These are phyloP conservation scores for Mucor irregularis DNA, from an alignment of 371 early-diverging fungal species.

Conservation along the genomic window DNA sequence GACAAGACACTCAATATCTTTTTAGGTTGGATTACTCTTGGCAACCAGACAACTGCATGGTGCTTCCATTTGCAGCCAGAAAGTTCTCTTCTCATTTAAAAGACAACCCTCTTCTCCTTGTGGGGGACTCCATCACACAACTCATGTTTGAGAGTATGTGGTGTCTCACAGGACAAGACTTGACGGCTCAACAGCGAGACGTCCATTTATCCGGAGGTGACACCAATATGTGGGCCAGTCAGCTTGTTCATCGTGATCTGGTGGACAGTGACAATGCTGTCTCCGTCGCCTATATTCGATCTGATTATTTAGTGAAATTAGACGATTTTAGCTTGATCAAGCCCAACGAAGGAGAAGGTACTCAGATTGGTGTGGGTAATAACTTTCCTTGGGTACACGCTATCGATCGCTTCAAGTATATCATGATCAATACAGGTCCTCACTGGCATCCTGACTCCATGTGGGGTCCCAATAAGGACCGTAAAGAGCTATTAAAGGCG, in stretches of 20 bases:
- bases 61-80: slow-evolving; percentile 24
- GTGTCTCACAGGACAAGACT: slow-evolving; percentile 36
- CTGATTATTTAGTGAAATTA: slow-evolving; percentile 38
- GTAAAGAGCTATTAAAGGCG: slow-evolving; percentile 32
- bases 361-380: slow-evolving; percentile 32
- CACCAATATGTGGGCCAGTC: slow-evolving; percentile 27
- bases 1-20: no score
- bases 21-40: slow-evolving; percentile 36
- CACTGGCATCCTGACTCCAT: slow-evolving; percentile 44
- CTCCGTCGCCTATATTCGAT: slow-evolving; percentile 35
- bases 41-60: slow-evolving; percentile 29
- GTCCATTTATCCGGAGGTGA: slow-evolving; percentile 26
- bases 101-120: slow-evolving; percentile 34
- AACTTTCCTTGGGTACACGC: slow-evolving; percentile 45
- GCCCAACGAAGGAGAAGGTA: slow-evolving; percentile 36
- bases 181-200: slow-evolving; percentile 14
- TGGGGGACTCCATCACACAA: slow-evolving; percentile 52
- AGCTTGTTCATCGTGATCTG: slow-evolving; percentile 21
- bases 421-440: slow-evolving; percentile 41
- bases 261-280: slow-evolving; percentile 18
- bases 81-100: slow-evolving; percentile 32
- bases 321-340: slow-evolving; percentile 37
- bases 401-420: slow-evolving; percentile 32
- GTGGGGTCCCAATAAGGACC: slow-evolving; percentile 32
- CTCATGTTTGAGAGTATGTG: slow-evolving; percentile 44